Conservation (phyloP, 371 early-diverging fungal species). For the Rhizopus microsporus region DNA sequence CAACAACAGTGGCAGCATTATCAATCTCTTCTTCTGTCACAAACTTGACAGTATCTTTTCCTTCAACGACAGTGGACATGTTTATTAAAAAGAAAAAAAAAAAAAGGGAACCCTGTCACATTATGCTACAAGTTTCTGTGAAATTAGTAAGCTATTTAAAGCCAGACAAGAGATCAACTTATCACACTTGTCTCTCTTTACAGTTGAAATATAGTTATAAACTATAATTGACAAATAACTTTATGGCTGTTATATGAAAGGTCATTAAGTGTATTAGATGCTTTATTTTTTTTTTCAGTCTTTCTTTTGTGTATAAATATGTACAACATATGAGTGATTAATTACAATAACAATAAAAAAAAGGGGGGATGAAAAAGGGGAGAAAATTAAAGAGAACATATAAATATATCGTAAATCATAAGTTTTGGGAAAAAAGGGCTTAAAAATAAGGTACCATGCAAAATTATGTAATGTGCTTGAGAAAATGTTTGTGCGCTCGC, state of each 20-base stretch:
- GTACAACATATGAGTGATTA: slow-evolving; percentile 6
- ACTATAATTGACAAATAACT: no score
- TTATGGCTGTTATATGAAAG: no score
- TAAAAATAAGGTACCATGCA: slow-evolving; percentile 1
- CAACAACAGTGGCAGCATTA: slow-evolving; percentile 25
- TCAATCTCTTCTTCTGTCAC: slow-evolving; percentile 41
- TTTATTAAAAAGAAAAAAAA: not conserved
- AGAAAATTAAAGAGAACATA: slow-evolving; percentile 1
- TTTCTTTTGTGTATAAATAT: not conserved
- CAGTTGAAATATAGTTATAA: no score
- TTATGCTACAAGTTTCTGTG: no score
- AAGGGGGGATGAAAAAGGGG: not conserved
- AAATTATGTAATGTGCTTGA: slow-evolving; percentile 4
- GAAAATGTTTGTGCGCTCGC: slow-evolving; percentile 8
- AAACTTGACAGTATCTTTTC: slow-evolving; percentile 45
- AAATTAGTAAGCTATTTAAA: no score
- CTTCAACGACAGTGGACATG: slow-evolving; percentile 31
- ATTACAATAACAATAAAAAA: slow-evolving; percentile 2
- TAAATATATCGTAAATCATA: slow-evolving; percentile 1
- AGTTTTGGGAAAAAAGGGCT: not conserved
- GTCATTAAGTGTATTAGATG: no score
- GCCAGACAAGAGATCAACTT: no score
- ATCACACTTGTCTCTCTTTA: no score
- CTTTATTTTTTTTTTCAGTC: no score
- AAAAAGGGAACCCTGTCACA: slow-evolving; percentile 3